Base-by-base conservation (phyloP, 352 stramenopile genomes). In the Phytophthora citrophthora region DNA sequence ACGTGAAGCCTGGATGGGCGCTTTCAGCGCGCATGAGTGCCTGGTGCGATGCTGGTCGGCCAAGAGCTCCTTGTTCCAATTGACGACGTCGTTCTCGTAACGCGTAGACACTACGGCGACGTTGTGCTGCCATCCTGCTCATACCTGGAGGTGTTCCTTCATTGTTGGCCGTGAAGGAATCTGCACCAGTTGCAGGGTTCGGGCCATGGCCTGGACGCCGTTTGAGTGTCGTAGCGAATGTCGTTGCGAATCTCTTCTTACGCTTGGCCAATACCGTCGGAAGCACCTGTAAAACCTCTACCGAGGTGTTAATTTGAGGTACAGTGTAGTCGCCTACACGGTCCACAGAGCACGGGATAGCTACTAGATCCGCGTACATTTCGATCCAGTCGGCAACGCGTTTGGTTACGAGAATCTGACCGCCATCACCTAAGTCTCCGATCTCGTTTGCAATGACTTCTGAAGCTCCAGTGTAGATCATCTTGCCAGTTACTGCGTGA, bases 401-500 rank as follows among this genome's bases (percentile, higher is more conserved):
- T 36, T 38, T 70, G 0, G 77, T 86, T 5, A 84, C 57, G 1
- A 86, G 66, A 34, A 86, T 83, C 43, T 86, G 74, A 0, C 77
- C 77, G 11, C 77, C 77, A 34, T 70, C 67, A 11, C 77, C 77
- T 20, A 86, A 49, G 44, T 84, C 77, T 40, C 74, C 75, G 29
- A 86, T 65, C 52, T 84, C 74, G 32, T 77, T 73, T 3, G 72
- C 77, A 56, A 82, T 81, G 10, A 86, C 62, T 46, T 86, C 71
- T 0, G 74, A 72, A 2, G 74, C 51, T 2, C 76, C 76, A 4
- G 72, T 79, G 36, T 86, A 86, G 11, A 68, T 83, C 70, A 80
- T 81, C 36, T 82, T 81, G 11, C 72, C 68, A 5, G 77, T 86
- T 0, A 86, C 74, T 0, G 70, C 64, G 41, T 86, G 77, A 5